A percentile compares a stretch with the other conserved stretches of the same genome.
phyloP scores from a whole-genome alignment of 2,329 filamentous ascomycete genomes.

The Epichloe aotearoae region DNA sequence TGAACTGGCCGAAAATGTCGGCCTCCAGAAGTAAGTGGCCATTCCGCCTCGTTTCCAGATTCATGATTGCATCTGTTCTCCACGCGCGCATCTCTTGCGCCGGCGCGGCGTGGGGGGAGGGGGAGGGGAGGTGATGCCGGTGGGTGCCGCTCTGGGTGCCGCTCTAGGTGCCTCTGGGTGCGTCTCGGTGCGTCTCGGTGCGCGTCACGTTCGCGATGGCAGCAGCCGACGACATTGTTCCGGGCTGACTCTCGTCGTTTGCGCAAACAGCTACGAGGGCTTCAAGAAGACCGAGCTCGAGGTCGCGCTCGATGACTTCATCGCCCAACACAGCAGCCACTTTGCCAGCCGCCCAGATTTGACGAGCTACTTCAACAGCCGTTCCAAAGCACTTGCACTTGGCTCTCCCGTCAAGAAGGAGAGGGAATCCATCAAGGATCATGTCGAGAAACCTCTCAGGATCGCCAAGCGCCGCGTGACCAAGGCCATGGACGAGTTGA shows the following conservation, averaged over 20 bases:
- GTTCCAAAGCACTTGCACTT: slow-evolving; percentile 39
- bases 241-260: not conserved
- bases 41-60: slow-evolving; percentile 1
- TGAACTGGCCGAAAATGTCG: slow-evolving; percentile 58
- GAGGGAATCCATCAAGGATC: slow-evolving; percentile 25
- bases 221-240: not conserved
- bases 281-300: slow-evolving; percentile 73
- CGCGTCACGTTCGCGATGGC: slow-evolving; percentile 3
- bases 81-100: not conserved
- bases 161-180: too few species aligned
- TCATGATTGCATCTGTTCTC: not conserved
- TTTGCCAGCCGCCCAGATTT: slow-evolving; percentile 52
- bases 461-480: slow-evolving; percentile 30
- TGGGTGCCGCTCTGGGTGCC: too few species aligned
- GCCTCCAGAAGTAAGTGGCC: slow-evolving; percentile 55
- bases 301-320: slow-evolving; percentile 56
- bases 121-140: too few species aligned
- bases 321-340: slow-evolving; percentile 53
- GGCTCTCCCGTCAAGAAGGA: slow-evolving; percentile 50
- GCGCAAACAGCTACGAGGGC: slow-evolving; percentile 44
- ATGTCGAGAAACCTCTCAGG: slow-evolving; percentile 28
- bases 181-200: not conserved
- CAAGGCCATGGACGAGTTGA: slow-evolving; percentile 32
- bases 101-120: too few species aligned
- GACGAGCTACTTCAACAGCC: slow-evolving; percentile 62